Percentiles rank a stretch among this genome's conserved stretches.
Evolutionary conservation across 2,329 filamentous ascomycete species (phyloP).

Genomic region (Penicillium sp.): DNA sequence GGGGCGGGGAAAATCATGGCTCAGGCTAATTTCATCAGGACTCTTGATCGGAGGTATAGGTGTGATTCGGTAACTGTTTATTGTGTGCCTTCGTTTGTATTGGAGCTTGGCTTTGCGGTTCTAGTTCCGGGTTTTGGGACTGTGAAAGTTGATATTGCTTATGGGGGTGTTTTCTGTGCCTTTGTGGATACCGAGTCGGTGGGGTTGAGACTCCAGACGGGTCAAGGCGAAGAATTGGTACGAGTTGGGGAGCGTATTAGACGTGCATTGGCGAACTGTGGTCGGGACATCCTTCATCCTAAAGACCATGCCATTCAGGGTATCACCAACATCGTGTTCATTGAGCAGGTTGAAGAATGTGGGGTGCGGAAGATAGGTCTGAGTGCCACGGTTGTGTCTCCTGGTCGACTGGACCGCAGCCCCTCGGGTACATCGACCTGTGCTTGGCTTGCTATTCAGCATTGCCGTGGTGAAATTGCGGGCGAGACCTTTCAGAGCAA

Average conservation of each 20-base stretch:
- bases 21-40: not conserved
- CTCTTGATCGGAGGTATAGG: not conserved
- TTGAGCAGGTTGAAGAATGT: not conserved
- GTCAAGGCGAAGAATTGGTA: not conserved
- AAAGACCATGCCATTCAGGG: not conserved
- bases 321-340: constrained; percentile 4
- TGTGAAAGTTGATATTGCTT: constrained; percentile 1
- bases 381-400: constrained; percentile 1
- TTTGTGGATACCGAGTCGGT: constrained; percentile 4
- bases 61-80: constrained; percentile 2
- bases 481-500: not conserved
- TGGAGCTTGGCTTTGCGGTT: not conserved
- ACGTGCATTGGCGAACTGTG: not conserved
- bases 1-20: not conserved
- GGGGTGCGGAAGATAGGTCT: too few relatives aligned
- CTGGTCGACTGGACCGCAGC: constrained; percentile 2
- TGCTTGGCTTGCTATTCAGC: constrained; percentile 5
- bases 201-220: not conserved
- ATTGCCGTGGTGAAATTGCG: not conserved
- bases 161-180: constrained; percentile 5
- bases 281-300: not conserved
- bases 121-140: not conserved
- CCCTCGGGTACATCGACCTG: constrained; percentile 4
- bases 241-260: constrained; percentile 1
- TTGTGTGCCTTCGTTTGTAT: constrained; percentile 2